A percentile compares a stretch with the other conserved stretches of the same genome.
phyloP scores from a whole-genome alignment of 345 rosid species.

The Noccaea caerulescens region DNA sequence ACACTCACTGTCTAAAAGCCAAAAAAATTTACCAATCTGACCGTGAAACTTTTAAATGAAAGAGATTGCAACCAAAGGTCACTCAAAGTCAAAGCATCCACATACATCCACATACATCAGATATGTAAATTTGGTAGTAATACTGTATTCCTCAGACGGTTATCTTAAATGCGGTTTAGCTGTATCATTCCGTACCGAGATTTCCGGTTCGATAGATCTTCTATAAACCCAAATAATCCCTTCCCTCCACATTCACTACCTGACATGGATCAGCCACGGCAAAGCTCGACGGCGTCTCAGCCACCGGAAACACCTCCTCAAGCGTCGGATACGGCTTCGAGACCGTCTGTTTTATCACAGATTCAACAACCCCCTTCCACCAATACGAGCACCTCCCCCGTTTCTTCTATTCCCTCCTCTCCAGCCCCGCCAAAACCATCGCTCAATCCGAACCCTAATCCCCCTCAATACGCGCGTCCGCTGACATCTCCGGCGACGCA shows the following conservation, averaged over 20 bases:
- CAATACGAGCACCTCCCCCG: slow-evolving; percentile 33
- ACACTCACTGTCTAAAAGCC: too few species aligned
- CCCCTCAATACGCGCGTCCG: slow-evolving; percentile 40
- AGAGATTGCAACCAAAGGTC: too few species aligned
- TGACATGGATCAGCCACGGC: slow-evolving; percentile 43
- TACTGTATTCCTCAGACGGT: neutral
- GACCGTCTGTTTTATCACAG: slow-evolving; percentile 31
- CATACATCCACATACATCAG: too few species aligned
- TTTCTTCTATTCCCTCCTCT: slow-evolving; percentile 35
- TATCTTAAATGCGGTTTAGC: slow-evolving; percentile 15
- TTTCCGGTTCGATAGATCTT: slow-evolving; percentile 20
- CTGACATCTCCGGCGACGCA: slow-evolving; percentile 45
- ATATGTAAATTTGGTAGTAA: too few species aligned
- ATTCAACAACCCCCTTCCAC: slow-evolving; percentile 33
- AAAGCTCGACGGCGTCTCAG: slow-evolving; percentile 41
- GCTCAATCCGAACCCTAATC: slow-evolving; percentile 45
- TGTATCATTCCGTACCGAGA: neutral
- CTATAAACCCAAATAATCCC: slow-evolving; percentile 24
- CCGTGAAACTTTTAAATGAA: too few species aligned
- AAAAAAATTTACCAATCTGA: too few species aligned
- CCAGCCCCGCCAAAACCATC: slow-evolving; percentile 36
- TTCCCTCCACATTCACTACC: slow-evolving; percentile 41
- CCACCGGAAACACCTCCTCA: slow-evolving; percentile 41
- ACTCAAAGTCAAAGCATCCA: too few species aligned
- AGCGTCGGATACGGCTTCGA: slow-evolving; percentile 26